Evolutionary conservation across 345 rosid genomes (phyloP).

Genomic region (Noccaea caerulescens): DNA sequence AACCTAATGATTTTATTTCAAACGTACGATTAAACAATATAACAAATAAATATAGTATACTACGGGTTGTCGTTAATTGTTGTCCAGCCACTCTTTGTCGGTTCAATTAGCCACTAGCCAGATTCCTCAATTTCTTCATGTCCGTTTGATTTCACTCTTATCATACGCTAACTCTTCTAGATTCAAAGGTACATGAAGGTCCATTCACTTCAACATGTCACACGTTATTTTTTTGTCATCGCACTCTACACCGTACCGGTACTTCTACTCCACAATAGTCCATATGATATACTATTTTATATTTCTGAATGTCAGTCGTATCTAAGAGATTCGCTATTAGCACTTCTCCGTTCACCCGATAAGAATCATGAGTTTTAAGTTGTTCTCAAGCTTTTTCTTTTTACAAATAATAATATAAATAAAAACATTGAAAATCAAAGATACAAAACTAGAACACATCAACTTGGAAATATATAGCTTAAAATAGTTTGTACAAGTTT

Average conservation of each 20-base stretch:
- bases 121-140: conserved; percentile 29
- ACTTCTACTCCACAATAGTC: neutral
- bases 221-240: conserved; percentile 33
- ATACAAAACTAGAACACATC: too few species aligned
- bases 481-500: too few species aligned
- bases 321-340: conserved; percentile 10
- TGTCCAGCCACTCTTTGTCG: conserved; percentile 30
- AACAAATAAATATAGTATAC: conserved; percentile 12
- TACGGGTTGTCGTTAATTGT: conserved; percentile 28
- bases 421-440: too few species aligned
- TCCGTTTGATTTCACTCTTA: conserved; percentile 29
- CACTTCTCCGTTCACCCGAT: neutral
- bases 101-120: conserved; percentile 41
- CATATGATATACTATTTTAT: conserved; percentile 16
- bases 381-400: conserved; percentile 12
- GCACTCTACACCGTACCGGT: conserved; percentile 15
- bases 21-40: conserved; percentile 24
- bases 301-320: conserved; percentile 10
- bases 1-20: conserved; percentile 13
- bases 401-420: too few species aligned
- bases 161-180: conserved; percentile 30
- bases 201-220: conserved; percentile 29
- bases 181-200: conserved; percentile 31
- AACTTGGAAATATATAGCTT: too few species aligned
- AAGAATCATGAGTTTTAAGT: neutral